phyloP scores from a whole-genome alignment of 495 filamentous ascomycete species.

The Penicillium maclennaniae region DNA sequence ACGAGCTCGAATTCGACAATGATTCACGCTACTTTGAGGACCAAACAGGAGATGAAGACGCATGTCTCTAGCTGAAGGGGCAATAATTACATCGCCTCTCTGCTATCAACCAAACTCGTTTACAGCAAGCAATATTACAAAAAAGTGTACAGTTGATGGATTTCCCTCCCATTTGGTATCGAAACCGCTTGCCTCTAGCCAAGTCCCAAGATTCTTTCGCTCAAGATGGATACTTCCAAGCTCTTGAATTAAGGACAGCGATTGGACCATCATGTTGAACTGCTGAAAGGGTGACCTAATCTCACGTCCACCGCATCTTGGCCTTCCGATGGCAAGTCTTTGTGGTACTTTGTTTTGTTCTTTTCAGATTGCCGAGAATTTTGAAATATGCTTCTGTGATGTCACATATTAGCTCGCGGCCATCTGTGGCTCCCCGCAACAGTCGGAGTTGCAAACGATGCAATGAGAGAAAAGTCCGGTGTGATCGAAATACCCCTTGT shows the following conservation, averaged over 20 bases:
- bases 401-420: not conserved
- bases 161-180: too few relatives aligned
- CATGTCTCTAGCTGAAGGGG: not conserved
- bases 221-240: slow-evolving; percentile 47
- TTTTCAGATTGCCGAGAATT: too few relatives aligned
- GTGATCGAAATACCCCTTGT: not conserved
- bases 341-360: too few relatives aligned
- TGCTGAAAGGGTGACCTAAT: not conserved
- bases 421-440: not conserved
- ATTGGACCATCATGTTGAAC: not conserved
- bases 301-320: not conserved
- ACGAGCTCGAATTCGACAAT: not conserved
- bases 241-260: slow-evolving; percentile 31
- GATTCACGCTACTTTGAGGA: not conserved
- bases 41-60: not conserved
- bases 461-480: not conserved
- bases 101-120: not conserved
- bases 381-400: not conserved
- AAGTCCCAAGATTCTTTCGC: slow-evolving; percentile 55
- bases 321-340: not conserved
- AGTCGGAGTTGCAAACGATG: not conserved
- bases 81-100: not conserved
- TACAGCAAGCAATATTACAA: too few relatives aligned
- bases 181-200: slow-evolving; percentile 44
- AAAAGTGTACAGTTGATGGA: too few relatives aligned